Percentiles rank a stretch among this genome's conserved stretches.
Conservation (phyloP, 2,329 filamentous ascomycete genomes). For the Colletotrichum acutatum region DNA sequence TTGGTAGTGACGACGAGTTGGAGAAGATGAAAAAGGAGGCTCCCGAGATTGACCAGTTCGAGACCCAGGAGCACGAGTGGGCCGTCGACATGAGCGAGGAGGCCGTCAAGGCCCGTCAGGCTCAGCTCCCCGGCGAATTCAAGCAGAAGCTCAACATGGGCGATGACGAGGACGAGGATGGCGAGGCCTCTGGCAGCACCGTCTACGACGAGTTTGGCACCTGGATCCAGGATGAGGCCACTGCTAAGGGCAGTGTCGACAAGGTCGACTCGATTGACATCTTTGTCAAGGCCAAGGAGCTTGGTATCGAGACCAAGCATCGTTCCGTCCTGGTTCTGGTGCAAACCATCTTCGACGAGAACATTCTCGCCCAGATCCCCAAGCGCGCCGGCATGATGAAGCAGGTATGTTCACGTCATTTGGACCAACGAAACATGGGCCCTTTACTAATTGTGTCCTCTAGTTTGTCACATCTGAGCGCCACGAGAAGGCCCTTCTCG, state of each 20-base stretch:
- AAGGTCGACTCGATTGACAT: slow-evolving; percentile 90
- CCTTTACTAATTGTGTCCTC: slow-evolving; percentile 42
- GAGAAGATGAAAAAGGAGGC: slow-evolving; percentile 79
- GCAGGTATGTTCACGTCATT: slow-evolving; percentile 66
- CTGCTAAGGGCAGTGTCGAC: slow-evolving; percentile 77
- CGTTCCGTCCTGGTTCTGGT: slow-evolving; percentile 91
- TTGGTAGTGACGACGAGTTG: slow-evolving; percentile 91
- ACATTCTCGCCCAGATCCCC: slow-evolving; percentile 87
- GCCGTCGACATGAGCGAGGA: slow-evolving; percentile 96
- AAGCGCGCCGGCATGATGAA: slow-evolving; percentile 88
- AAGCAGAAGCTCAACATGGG: slow-evolving; percentile 88
- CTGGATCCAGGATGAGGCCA: slow-evolving; percentile 85
- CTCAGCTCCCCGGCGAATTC: slow-evolving; percentile 92
- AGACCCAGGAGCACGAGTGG: slow-evolving; percentile 90
- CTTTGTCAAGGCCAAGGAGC: slow-evolving; percentile 95
- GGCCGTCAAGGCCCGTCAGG: slow-evolving; percentile 93
- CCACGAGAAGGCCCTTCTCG: slow-evolving; percentile 94
- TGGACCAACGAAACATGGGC: background rate
- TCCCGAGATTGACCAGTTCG: slow-evolving; percentile 60
- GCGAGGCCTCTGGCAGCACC: slow-evolving; percentile 78
- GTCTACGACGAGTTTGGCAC: slow-evolving; percentile 91
- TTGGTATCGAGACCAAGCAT: slow-evolving; percentile 95
- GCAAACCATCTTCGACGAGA: slow-evolving; percentile 92
- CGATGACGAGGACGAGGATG: slow-evolving; percentile 84
- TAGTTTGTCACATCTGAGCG: slow-evolving; percentile 88